phyloP scores from a whole-genome alignment of 176 grass and related monocot genomes.

The Tillandsia fasciculata region DNA sequence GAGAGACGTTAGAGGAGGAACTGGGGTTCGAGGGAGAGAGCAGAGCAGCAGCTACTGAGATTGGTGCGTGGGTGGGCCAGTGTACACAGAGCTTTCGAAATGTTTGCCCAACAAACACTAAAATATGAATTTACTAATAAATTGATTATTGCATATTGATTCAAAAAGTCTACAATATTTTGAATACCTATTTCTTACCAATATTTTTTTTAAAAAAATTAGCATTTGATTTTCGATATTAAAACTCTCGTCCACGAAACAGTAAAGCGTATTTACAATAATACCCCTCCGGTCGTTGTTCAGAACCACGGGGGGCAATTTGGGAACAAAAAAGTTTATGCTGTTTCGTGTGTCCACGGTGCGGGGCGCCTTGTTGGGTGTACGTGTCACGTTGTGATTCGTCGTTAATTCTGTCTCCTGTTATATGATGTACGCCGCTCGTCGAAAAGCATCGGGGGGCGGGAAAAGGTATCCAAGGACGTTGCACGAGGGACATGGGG shows the following conservation, averaged over 20 bases:
- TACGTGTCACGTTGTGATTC: too few relatives aligned
- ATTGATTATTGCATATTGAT: neutral
- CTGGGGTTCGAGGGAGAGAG: neutral
- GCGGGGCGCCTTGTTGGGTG: neutral
- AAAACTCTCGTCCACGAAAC: neutral
- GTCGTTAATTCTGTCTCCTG: neutral
- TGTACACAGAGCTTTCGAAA: too few relatives aligned
- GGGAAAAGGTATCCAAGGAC: constrained; percentile 52
- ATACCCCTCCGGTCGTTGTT: neutral
- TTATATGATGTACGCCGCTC: neutral
- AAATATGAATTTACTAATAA: constrained; percentile 1
- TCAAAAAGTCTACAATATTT: too few relatives aligned
- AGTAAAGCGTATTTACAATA: neutral
- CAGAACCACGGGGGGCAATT: constrained; percentile 5
- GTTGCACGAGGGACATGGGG: constrained; percentile 37
- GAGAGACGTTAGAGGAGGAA: constrained; percentile 59
- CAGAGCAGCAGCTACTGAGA: neutral
- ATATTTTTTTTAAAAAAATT: too few relatives aligned
- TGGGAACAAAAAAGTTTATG: neutral
- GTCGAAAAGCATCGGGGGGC: constrained; percentile 2
- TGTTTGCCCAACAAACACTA: too few relatives aligned
- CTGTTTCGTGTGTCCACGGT: constrained; percentile 9
- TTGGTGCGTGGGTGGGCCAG: too few relatives aligned
- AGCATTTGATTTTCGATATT: too few relatives aligned
- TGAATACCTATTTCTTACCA: too few relatives aligned